Conservation (phyloP, 108 stramenopile genomes). For the Nitzschia sp. region DNA sequence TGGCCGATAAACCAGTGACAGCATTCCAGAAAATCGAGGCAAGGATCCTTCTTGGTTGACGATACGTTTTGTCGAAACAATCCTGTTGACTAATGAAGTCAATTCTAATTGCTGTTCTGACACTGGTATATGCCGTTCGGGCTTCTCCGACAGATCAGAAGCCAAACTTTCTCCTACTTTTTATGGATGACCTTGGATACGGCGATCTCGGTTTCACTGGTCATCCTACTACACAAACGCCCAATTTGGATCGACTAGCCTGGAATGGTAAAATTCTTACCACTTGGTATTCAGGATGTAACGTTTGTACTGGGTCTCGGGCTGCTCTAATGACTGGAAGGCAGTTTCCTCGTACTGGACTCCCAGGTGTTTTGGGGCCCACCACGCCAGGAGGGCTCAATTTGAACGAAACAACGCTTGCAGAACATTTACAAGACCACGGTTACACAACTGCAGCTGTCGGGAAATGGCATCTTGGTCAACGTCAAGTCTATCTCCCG, state of each 20-base stretch:
- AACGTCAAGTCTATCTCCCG: conserved; percentile 52
- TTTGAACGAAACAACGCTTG: conserved; percentile 55
- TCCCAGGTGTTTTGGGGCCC: conserved; percentile 54
- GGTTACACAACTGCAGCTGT: conserved; percentile 61
- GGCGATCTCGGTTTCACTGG: conserved; percentile 55
- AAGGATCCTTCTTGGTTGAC: too few relatives aligned
- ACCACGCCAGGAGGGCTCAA: conserved; percentile 35
- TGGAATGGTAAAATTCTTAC: conserved; percentile 43
- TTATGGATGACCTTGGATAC: conserved; percentile 61
- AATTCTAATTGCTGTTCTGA: too few relatives aligned
- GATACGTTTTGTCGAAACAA: too few relatives aligned
- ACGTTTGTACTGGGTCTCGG: conserved; percentile 48
- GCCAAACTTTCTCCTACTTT: conserved; percentile 56
- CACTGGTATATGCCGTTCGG: not conserved
- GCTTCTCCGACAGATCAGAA: not conserved
- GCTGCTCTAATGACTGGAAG: conserved; percentile 59
- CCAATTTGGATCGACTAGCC: conserved; percentile 49
- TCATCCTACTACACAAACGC: conserved; percentile 39
- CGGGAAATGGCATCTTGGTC: conserved; percentile 78
- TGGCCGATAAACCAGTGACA: too few relatives aligned
- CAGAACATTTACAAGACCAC: conserved; percentile 40
- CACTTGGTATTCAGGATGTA: conserved; percentile 56
- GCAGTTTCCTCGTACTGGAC: conserved; percentile 47
- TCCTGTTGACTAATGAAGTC: too few relatives aligned
- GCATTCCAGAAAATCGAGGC: too few relatives aligned